Base-by-base conservation (phyloP, 257 asterid species). In the Solanum clarkiae region DNA sequence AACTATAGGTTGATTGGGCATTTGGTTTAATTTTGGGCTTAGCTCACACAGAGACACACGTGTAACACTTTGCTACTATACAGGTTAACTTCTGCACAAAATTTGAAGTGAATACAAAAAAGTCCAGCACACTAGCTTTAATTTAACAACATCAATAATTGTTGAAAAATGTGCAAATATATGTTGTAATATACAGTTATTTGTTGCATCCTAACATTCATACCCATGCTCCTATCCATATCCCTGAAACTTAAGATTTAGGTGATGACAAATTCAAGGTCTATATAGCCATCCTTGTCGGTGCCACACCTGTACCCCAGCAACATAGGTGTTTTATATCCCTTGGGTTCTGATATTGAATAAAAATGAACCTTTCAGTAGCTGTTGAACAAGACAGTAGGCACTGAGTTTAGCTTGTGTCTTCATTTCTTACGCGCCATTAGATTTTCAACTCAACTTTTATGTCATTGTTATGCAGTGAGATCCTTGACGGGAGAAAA, bases 401-500 rank as follows among this genome's bases (percentile, higher is more conserved):
- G 10, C 65, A 53, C 47, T 26, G 63, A 51, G 29, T 53, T 53
- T 10, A 16, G 83, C 22, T 47, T 53, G 65, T 79, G 65, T 51
- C 49, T 77, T 53, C 60, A 16, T 24, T 26, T 26, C 26, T 53
- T 15, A 51, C 7, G 18, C 5, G 11, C 29, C 82, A 79, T 10
- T 15, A 11, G 11, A 26, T 79, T 79, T 51, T 53, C 65, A 26
- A 53, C 83, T 79, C 65, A 77, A 16, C 7, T 79, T 17, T 79
- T 10, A 53, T 79, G 20, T 26, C 14, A 24, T 72, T 86, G 47
- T 84, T 85, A 6, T 87, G 69, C 94, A 94, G 98, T 84, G 87
- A 82, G 49, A 91, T 88, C 88, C 83, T 86, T 45, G 93, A 89
- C 36, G 91, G 89, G 65, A 87, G 88, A 87, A 93, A 88, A 62